Percentiles rank a stretch among this genome's conserved stretches.
These are phyloP conservation scores for Rhodofomes roseus DNA, from an alignment of 1,284 basidiomycete genomes.

Conservation along the genomic window DNA sequence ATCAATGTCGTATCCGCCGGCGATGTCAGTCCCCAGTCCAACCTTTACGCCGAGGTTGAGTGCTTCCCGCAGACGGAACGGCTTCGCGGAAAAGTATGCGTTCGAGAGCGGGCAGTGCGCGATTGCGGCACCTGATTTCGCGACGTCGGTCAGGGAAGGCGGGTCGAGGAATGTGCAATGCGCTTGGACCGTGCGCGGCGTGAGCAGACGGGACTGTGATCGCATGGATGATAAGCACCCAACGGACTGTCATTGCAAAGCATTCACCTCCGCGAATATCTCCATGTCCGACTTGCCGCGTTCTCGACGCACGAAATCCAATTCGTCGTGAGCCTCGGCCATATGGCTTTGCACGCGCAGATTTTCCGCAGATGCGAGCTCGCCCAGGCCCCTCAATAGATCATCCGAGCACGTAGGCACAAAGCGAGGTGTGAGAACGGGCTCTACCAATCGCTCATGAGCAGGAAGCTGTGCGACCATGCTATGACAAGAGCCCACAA, in stretches of 20 bases:
- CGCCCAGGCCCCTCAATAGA: slow-evolving; percentile 54
- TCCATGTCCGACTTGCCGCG: slow-evolving; percentile 67
- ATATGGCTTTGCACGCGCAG: slow-evolving; percentile 38
- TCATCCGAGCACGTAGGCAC: slow-evolving; percentile 75
- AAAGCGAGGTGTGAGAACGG: slow-evolving; percentile 72
- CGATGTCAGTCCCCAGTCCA: slow-evolving; percentile 81
- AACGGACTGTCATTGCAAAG: not conserved
- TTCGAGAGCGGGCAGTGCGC: slow-evolving; percentile 88
- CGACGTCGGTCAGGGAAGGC: slow-evolving; percentile 50
- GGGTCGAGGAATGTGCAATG: slow-evolving; percentile 76
- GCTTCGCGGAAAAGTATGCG: slow-evolving; percentile 75
- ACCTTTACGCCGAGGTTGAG: slow-evolving; percentile 59
- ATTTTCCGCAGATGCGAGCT: slow-evolving; percentile 26
- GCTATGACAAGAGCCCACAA: slow-evolving; percentile 48
- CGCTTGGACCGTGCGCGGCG: slow-evolving; percentile 67
- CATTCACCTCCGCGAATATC: slow-evolving; percentile 62
- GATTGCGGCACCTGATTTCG: slow-evolving; percentile 52
- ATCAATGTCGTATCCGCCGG: slow-evolving; percentile 78
- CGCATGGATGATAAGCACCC: slow-evolving; percentile 3
- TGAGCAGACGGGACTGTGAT: slow-evolving; percentile 54
- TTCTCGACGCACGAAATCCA: slow-evolving; percentile 59
- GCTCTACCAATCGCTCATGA: slow-evolving; percentile 53
- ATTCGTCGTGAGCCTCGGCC: slow-evolving; percentile 61
- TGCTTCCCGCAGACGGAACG: slow-evolving; percentile 74
- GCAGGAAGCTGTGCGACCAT: slow-evolving; percentile 38